Base-by-base conservation (phyloP, 2,329 filamentous ascomycete genomes). In the Talaromyces sp. region DNA sequence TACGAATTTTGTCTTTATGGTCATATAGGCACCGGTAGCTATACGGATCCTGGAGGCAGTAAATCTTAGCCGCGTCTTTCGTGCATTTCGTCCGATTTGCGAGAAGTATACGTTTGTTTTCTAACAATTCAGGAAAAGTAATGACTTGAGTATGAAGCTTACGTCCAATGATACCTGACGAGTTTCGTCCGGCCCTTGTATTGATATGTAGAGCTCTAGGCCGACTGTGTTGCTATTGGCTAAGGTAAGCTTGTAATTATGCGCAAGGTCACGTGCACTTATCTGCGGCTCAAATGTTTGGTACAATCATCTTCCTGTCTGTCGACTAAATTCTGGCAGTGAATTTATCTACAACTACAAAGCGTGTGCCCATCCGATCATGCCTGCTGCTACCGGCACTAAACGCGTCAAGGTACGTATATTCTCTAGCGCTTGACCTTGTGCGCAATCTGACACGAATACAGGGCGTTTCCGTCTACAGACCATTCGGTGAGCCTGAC, bases 361-460 rank as follows among this genome's bases (percentile, higher is more conserved):
- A 49, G 27, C 9, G 22, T 16, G 37, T 33, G 1, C 37, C 43
- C 7, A 8, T 47, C n/a, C 4, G 13, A 57, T 16, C 35, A 86
- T 86, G 84, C 83, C 84, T 63, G 83, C 84, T 62, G 80, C 83
- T 64, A 79, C 81, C 62, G 80, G 81, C 59, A 84, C 82, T 63
- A 86, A 86, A 75, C 83, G 84, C 69, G 82, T 86, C 69, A 77
- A 79, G 70, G 80, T 82, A 65, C 70, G 78, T 73, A 41, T 19
- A 31, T n/a, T 1, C 13, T 41, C n/a, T 13, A 7, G n/a, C 2
- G 5, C n/a, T 8, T 11, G n/a, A 10, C 14, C 14, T 43, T 45
- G 19, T 37, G 49, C 35, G 13, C 33, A 57, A 65, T 62, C 71
- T 77, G 68, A 76, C 65, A 35, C 64, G 3, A 60, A 54, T 63